Percentiles rank a stretch among this genome's conserved stretches.
Evolutionary conservation across 2,329 filamentous ascomycete genomes (phyloP).

Genomic region (Fusarium xyrophilum): DNA sequence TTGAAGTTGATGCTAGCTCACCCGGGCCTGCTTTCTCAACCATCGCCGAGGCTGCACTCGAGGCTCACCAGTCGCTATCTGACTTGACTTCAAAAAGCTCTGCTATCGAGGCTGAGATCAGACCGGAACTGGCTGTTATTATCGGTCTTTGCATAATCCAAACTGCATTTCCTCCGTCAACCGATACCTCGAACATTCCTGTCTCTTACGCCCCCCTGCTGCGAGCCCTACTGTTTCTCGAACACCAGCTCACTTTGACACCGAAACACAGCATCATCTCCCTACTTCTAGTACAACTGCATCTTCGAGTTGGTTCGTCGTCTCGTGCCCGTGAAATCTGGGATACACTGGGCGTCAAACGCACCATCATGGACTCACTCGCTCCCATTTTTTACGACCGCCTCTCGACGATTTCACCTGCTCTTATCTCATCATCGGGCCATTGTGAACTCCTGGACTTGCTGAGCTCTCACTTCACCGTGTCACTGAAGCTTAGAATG

Average conservation of each 20-base stretch:
- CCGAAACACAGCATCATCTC: constrained; percentile 56
- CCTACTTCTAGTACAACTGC: constrained; percentile 59
- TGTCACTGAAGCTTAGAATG: constrained; percentile 56
- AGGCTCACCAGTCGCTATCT: constrained; percentile 25
- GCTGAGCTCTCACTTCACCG: constrained; percentile 55
- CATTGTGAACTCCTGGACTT: constrained; percentile 50
- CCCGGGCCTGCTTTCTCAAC: constrained; percentile 37
- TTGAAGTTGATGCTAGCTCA: constrained; percentile 24
- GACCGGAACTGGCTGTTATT: constrained; percentile 47
- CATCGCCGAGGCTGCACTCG: constrained; percentile 36
- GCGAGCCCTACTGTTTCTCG: constrained; percentile 58
- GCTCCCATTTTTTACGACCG: constrained; percentile 63
- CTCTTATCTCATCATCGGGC: constrained; percentile 46
- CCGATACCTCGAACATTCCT: constrained; percentile 25
- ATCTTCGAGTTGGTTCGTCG: constrained; percentile 58
- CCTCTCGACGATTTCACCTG: constrained; percentile 58
- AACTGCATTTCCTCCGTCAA: constrained; percentile 40
- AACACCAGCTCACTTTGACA: constrained; percentile 54
- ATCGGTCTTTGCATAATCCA: constrained; percentile 47
- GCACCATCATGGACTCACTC: constrained; percentile 64
- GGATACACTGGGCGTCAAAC: constrained; percentile 61
- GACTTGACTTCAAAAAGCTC: constrained; percentile 11
- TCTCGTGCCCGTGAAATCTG: constrained; percentile 57
- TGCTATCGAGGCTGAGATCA: constrained; percentile 37
- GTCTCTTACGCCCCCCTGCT: constrained; percentile 48